A percentile compares a stretch with the other conserved stretches of the same genome.
phyloP scores from a whole-genome alignment of 2,329 filamentous ascomycete genomes.

The Neophaeococcomyces aloes region DNA sequence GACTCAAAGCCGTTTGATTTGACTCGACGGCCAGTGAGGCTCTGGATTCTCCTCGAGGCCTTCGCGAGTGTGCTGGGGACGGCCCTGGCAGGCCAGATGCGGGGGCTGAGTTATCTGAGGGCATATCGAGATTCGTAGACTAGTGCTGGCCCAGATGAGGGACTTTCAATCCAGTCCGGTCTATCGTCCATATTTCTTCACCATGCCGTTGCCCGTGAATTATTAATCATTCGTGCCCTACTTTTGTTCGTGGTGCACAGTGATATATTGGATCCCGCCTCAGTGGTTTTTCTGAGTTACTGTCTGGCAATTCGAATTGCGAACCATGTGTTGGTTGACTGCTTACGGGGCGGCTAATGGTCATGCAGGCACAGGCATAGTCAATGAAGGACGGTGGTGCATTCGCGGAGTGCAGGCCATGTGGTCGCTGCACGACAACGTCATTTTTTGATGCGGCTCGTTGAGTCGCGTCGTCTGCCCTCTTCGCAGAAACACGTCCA shows the following conservation, averaged over 20 bases:
- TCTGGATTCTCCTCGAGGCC: conserved; percentile 34
- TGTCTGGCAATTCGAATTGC: too few relatives aligned
- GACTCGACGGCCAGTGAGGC: conserved; percentile 44
- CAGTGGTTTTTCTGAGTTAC: too few relatives aligned
- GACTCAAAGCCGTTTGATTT: conserved; percentile 64
- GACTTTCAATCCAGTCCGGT: neutral
- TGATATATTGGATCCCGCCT: neutral
- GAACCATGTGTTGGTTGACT: too few relatives aligned
- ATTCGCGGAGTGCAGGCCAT: too few relatives aligned
- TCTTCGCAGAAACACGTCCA: too few relatives aligned
- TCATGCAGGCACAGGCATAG: too few relatives aligned
- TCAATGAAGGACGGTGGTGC: too few relatives aligned
- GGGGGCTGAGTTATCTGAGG: conserved; percentile 4
- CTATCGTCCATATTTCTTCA: neutral
- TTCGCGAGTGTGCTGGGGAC: neutral
- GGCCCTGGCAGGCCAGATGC: neutral
- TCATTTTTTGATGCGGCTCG: too few relatives aligned
- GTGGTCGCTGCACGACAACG: too few relatives aligned
- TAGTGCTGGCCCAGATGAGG: neutral
- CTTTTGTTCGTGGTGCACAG: neutral
- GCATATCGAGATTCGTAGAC: neutral
- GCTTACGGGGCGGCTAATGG: too few relatives aligned
- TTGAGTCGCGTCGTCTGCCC: too few relatives aligned
- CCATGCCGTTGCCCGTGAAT: neutral
- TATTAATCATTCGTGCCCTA: neutral